These are phyloP conservation scores for Solanum piurae DNA, from an alignment of 257 asterid genomes.

Conservation along the genomic window DNA sequence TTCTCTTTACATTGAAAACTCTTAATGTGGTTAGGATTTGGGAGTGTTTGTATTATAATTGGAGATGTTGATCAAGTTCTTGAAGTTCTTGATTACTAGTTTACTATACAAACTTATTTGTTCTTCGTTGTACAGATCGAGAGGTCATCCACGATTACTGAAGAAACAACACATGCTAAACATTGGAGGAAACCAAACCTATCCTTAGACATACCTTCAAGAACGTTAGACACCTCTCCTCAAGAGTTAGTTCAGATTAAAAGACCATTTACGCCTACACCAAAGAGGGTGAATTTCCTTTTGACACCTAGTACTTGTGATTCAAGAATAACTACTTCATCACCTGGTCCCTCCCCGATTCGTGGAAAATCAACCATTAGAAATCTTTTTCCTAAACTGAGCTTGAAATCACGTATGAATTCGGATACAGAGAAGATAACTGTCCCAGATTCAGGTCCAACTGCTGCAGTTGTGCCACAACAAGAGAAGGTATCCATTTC, in stretches of 20 bases:
- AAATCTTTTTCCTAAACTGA: constrained; percentile 53
- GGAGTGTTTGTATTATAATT: neutral
- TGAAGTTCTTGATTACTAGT: neutral
- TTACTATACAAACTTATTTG: neutral
- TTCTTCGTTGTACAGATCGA: constrained; percentile 22
- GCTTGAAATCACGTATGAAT: constrained; percentile 45
- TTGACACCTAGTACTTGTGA: constrained; percentile 41
- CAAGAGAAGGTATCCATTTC: constrained; percentile 47
- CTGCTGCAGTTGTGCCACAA: constrained; percentile 13
- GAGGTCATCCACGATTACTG: constrained; percentile 16
- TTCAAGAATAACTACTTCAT: constrained; percentile 21
- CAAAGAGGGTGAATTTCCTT: constrained; percentile 66
- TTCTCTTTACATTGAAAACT: neutral
- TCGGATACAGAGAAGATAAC: constrained; percentile 41
- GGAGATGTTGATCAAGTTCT: neutral
- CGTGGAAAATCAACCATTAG: constrained; percentile 43
- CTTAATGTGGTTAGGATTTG: neutral
- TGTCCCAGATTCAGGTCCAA: constrained; percentile 21
- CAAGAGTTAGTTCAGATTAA: constrained; percentile 52
- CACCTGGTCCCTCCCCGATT: constrained; percentile 44
- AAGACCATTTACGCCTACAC: constrained; percentile 60
- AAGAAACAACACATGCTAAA: constrained; percentile 31
- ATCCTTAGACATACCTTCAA: constrained; percentile 60
- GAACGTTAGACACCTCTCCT: constrained; percentile 33
- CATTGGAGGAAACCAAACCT: constrained; percentile 63